Evolutionary conservation across 176 grass and related monocot genomes (phyloP), one percentile per base, ranked within the genome.

Genomic region (Leersia perrieri): DNA sequence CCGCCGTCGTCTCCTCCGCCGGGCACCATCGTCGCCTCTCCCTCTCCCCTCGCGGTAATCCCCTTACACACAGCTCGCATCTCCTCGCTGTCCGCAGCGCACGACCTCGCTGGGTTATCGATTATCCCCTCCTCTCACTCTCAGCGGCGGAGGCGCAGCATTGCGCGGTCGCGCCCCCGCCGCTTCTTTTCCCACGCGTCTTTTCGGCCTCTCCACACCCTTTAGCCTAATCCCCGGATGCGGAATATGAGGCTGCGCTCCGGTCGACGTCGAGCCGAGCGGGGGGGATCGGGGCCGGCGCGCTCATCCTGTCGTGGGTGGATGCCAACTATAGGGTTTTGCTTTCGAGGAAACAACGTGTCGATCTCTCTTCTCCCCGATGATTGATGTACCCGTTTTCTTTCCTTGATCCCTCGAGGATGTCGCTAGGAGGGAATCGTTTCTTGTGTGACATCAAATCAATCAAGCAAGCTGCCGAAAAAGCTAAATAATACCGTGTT

Each of bases 271-370:
- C 78, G 66, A 49, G 88, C 66, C 41, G 41, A 72, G 72, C 73
- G 16, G 81, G 39, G 81, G 39, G 63, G 42, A 80, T 86, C 69
- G 20, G 20, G 20, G 65, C 22, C 16, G 66, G 82, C 77, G 72
- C 78, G n/a, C 72, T 66, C 88, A 82, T 73, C 88, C 66, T 36
- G 44, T 66, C 70, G n/a, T 64, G 22, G 60, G 64, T 66, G 80
- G 60, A 73, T 53, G 70, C 70, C 60, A 65, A 42, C 70, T 38
- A 14, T 51, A 60, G 78, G 66, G 35, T 83, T 67, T 67, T 81
- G 88, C 83, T 89, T 22, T 86, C 78, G 29, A 64, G 66, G 88
- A 77, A 86, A 86, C 83, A 34, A 67, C 82, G 65, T 81, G 72
- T 89, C 78, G 44, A 72, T 77, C 82, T 76, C 82, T 53, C 47